Evolutionary conservation across 164 flowering plant genomes (phyloP), one percentile per base, ranked within the genome.

Genomic region (Taxillus chinensis): DNA sequence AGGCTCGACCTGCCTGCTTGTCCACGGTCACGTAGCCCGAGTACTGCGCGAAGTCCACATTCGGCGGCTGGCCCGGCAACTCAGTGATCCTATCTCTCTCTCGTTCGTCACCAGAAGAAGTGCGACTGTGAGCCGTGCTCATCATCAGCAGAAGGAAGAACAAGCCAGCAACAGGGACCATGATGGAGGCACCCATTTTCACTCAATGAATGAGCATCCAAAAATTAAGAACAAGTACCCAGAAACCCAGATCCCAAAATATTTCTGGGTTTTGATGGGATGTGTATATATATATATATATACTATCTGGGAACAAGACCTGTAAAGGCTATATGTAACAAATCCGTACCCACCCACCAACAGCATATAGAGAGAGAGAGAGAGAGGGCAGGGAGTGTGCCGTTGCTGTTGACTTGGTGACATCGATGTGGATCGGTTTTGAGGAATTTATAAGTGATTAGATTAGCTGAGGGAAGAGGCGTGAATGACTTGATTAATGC

Each of bases 21-120:
- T 90, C 75, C 42, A 87, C 96, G 14, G 95, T 88, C 14, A 93
- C 86, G 65, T 90, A 93, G 7, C 99, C 99, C 3, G 99, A 85
- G 45, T 82, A 93, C 78, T 90, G 97, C 57, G 76, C 62, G 66
- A 90, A 90, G 1, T 64, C 81, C 17, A 83, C 92, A 67, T 86
- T 80, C 9, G 27, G 12, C 13, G 96, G 95, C 66, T 90, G 97
- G 16, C 97, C 97, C 39, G 98, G 98, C 68, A 92, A 76, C 51
- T 59, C 64, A 3, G 14, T 68, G 39, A 93, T 82, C 76, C 79
- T 82, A 73, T 90, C 99, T 51, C 65, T 77, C 60, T 74, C 81
- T 60, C 81, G 91, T 39, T 83, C 86, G 42, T 58, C 53, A 16
- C 64, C 15, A 59, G 52, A 57, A 53, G 61, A 57, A 38, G 55